phyloP scores from a whole-genome alignment of 2,329 filamentous ascomycete genomes.

The Myriosclerotinia curreyana region DNA sequence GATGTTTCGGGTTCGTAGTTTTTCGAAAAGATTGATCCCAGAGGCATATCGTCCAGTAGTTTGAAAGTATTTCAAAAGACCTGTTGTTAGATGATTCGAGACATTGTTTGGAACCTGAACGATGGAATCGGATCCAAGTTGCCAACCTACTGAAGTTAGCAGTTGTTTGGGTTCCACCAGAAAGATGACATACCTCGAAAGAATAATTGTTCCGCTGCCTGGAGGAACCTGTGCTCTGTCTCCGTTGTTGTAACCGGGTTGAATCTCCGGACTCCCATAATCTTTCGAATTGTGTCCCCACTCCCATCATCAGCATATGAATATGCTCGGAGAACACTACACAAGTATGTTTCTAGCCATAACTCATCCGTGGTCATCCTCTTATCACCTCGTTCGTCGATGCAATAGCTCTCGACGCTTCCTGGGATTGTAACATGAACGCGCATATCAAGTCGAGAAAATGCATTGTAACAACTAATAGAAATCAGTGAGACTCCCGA shows the following conservation, averaged over 20 bases:
- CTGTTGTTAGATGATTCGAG: constrained; percentile 92
- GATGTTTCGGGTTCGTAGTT: constrained; percentile 82
- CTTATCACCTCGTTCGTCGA: constrained; percentile 95
- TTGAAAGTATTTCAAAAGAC: constrained; percentile 88
- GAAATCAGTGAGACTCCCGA: constrained; percentile 36
- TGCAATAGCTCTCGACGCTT: constrained; percentile 93
- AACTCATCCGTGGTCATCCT: constrained; percentile 87
- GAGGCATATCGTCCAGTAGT: constrained; percentile 93
- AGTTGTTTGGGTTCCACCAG: not conserved
- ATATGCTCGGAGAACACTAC: constrained; percentile 89
- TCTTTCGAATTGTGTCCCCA: constrained; percentile 91
- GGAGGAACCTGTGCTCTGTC: constrained; percentile 91
- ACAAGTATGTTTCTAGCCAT: constrained; percentile 97
- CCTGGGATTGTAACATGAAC: constrained; percentile 97
- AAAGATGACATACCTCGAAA: constrained; percentile 65
- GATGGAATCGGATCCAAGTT: constrained; percentile 92
- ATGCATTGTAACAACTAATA: constrained; percentile 90
- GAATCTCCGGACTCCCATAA: constrained; percentile 94
- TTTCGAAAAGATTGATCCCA: constrained; percentile 96
- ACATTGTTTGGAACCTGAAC: constrained; percentile 97
- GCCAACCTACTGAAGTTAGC: constrained; percentile 63
- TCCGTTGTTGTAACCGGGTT: constrained; percentile 99
- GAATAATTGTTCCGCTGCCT: constrained; percentile 91
- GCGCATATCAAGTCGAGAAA: constrained; percentile 96
- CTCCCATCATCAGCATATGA: constrained; percentile 95